Evolutionary conservation across 768 basidiomycete species (phyloP), one percentile per base, ranked within the genome.

Genomic region (Lactarius tabidus): DNA sequence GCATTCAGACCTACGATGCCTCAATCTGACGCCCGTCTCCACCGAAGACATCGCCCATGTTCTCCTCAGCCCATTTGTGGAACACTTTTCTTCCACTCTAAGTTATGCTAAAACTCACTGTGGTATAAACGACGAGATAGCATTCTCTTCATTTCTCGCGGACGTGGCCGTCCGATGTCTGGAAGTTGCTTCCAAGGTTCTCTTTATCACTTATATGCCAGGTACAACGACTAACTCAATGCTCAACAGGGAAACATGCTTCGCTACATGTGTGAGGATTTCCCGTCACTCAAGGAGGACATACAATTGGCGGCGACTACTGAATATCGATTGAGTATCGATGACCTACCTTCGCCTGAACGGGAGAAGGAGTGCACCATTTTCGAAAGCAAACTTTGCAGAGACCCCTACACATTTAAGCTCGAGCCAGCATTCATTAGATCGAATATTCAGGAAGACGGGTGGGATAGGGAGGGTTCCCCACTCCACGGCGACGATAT

Each of bases 51-150:
- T 87, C 43, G 78, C 81, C 58, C 82, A 86, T 71, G 76, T 91
- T 54, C 79, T 91, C 60, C 72, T 84, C 59, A 90, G 84, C 72
- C 87, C 88, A 31, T 91, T 90, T 71, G 81, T 88, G 51, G 88
- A 90, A 70, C 80, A 82, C 60, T 82, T 80, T 70, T 69, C 75
- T 55, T 72, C 79, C 70, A 56, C 72, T 33, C 75, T 80, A 51
- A 72, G 88, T 23, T 91, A 84, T 67, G 81, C 78, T 14, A 76
- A 69, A 60, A 72, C 45, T 72, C 33, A 73, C 71, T 45, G 81
- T 83, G 71, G 79, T 77, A 55, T 77, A 86, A 75, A 74, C 71
- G 70, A 61, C 36, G 57, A 71, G 72, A 48, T 6, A 84, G 82
- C 29, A 73, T 84, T 31, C 75, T 76, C 55, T 20, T 72, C 73